phyloP scores from a whole-genome alignment of 306 rosid genomes.

The Begonia loranthoides region DNA sequence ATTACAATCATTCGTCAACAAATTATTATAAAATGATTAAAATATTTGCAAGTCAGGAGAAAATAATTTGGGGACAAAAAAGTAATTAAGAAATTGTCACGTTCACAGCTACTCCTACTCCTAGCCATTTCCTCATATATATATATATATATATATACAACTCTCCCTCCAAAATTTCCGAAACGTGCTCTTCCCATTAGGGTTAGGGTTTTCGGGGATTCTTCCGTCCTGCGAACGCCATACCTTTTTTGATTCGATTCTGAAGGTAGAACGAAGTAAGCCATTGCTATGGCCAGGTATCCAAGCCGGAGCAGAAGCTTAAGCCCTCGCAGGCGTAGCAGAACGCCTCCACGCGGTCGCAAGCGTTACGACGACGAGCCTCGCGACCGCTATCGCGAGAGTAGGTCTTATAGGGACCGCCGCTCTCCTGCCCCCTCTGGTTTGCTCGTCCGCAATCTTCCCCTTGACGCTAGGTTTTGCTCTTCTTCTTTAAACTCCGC shows the following conservation, averaged over 20 bases:
- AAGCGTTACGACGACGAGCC: constrained; percentile 66
- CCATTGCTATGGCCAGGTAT: constrained; percentile 42
- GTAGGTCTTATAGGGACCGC: constrained; percentile 64
- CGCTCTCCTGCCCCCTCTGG: constrained; percentile 89
- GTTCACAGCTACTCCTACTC: no score
- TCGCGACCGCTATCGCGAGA: constrained; percentile 44
- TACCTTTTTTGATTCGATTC: background rate
- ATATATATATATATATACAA: no score
- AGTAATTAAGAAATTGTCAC: no score
- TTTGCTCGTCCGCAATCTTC: constrained; percentile 93
- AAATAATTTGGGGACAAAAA: no score
- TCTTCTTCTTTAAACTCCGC: background rate
- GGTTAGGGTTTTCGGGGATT: constrained; percentile 25
- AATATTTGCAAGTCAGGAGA: no score
- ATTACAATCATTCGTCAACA: no score
- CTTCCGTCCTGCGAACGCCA: constrained; percentile 4
- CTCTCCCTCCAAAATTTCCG: constrained; percentile 17
- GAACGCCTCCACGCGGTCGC: constrained; percentile 70
- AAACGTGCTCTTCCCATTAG: constrained; percentile 6
- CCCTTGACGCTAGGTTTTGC: constrained; percentile 73
- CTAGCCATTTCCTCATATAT: no score
- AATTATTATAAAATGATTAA: no score
- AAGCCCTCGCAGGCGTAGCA: constrained; percentile 89
- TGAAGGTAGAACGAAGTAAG: background rate
- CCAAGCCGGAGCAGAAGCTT: constrained; percentile 87